phyloP scores from a whole-genome alignment of 202 grass and related monocot genomes.

The Setaria viridis region DNA sequence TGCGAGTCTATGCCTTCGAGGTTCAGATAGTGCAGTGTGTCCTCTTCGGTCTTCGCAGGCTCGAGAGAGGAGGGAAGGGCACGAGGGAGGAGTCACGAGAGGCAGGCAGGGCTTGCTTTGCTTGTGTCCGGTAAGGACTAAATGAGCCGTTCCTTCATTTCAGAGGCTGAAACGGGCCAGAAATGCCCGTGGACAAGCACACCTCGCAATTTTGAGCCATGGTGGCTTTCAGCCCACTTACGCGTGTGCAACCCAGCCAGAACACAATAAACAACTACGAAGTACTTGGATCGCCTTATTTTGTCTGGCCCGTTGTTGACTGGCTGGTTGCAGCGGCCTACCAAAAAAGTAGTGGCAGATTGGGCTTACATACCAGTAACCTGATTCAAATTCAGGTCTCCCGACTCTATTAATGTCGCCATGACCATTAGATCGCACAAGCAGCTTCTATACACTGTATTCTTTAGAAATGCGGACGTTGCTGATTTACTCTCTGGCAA shows the following conservation, averaged over 20 bases:
- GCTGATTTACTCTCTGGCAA: too few relatives aligned
- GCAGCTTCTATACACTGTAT: not conserved
- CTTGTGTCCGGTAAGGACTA: too few relatives aligned
- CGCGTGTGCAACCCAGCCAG: too few relatives aligned
- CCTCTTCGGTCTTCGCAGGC: too few relatives aligned
- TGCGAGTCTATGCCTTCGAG: too few relatives aligned
- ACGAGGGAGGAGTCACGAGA: too few relatives aligned
- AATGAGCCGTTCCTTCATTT: not conserved
- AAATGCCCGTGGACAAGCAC: not conserved
- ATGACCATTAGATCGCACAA: not conserved
- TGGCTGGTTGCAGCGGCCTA: not conserved
- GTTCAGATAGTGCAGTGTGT: too few relatives aligned
- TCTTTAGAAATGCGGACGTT: not conserved
- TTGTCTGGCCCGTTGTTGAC: not conserved
- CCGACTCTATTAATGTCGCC: not conserved
- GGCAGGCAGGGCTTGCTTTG: too few relatives aligned
- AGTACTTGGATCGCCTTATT: too few relatives aligned
- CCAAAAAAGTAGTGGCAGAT: not conserved
- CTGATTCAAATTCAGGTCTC: not conserved
- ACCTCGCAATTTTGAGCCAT: not conserved
- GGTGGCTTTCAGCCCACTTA: not conserved
- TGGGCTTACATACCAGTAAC: not conserved
- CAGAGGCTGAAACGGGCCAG: not conserved
- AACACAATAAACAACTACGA: too few relatives aligned
- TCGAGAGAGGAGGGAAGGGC: too few relatives aligned